Base-by-base conservation (phyloP, 1,284 basidiomycete species). In the Heterobasidion parviporum region DNA sequence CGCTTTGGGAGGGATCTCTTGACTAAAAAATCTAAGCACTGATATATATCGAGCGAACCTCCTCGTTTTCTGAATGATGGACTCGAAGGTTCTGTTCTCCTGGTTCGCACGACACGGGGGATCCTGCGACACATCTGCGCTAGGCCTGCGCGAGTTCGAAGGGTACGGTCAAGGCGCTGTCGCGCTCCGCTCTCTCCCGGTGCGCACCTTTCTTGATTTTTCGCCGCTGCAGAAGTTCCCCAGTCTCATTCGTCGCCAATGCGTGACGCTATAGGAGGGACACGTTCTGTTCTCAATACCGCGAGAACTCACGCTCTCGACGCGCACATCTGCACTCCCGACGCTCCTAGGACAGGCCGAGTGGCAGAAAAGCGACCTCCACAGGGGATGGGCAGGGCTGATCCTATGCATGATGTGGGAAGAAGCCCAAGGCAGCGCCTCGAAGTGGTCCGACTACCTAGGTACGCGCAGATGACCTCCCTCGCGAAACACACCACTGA, bases 381-480 rank as follows among this genome's bases (percentile, higher is more conserved):
- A 86, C 53, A 73, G 79, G 54, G 91, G 93, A 1, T 98, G 95
- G 95, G 74, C 81, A 1, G 89, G 89, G 1, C 74, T 98, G 45
- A 98, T 98, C 57, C 74, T 98, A 20, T 91, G 87, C 61, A 89
- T 98, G 86, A 93, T 98, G 89, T 98, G 90, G 87, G 96, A 98
- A 70, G 81, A 82, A 53, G 78, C 83, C 3, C 73, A 72, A 56
- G 82, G 81, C 0, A 46, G 67, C 7, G 64, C 74, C 20, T 91
- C 85, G 47, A 80, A 71, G 58, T 93, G 91, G 91, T 67, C 67
- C 8, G 76, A 73, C 6, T 93, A 92, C 70, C 71, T 92, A 15
- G 72, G 89, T 90, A 59, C 54, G 80, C 45, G 16, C 20, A 35
- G 18, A 18, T 57, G 5, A 15, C 5, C 26, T 5, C 4, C 26